A percentile compares a stretch with the other conserved stretches of the same genome.
Conservation (phyloP, 352 stramenopile species). For the Phytophthora chlamydospora region DNA sequence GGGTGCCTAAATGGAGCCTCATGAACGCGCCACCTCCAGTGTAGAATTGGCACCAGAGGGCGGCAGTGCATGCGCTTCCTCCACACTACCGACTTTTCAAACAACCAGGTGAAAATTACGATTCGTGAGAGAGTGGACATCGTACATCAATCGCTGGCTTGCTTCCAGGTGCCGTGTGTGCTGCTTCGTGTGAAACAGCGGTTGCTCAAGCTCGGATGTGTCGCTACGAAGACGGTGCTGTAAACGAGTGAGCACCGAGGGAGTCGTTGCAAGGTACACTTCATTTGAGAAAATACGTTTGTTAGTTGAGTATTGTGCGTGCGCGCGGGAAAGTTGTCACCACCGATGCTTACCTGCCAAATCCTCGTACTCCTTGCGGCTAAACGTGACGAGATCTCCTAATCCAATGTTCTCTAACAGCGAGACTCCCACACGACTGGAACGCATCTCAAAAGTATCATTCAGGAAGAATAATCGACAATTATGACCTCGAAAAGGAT, state of each 20-base stretch:
- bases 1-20: too few species aligned
- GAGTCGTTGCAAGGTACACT: slow-evolving; percentile 45
- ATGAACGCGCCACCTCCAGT: too few species aligned
- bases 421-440: slow-evolving; percentile 59
- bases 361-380: slow-evolving; percentile 55
- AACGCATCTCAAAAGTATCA: background rate
- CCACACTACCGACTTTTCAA: slow-evolving; percentile 6
- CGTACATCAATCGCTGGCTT: slow-evolving; percentile 48
- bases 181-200: slow-evolving; percentile 45
- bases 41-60: too few species aligned
- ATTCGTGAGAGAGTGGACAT: slow-evolving; percentile 29
- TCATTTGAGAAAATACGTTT: background rate
- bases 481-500: background rate
- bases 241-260: slow-evolving; percentile 21
- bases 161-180: slow-evolving; percentile 48
- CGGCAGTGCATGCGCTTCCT: too few species aligned
- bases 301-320: slow-evolving; percentile 9
- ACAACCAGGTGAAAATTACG: slow-evolving; percentile 42
- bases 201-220: slow-evolving; percentile 10
- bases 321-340: background rate
- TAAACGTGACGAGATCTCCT: slow-evolving; percentile 46
- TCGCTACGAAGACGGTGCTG: slow-evolving; percentile 29
- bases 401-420: slow-evolving; percentile 49
- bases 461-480: background rate
- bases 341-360: slow-evolving; percentile 41